A percentile compares a stretch with the other conserved stretches of the same genome.
These are phyloP conservation scores for Botrytis deweyae DNA, from an alignment of 2,329 filamentous ascomycete species.

Conservation along the genomic window DNA sequence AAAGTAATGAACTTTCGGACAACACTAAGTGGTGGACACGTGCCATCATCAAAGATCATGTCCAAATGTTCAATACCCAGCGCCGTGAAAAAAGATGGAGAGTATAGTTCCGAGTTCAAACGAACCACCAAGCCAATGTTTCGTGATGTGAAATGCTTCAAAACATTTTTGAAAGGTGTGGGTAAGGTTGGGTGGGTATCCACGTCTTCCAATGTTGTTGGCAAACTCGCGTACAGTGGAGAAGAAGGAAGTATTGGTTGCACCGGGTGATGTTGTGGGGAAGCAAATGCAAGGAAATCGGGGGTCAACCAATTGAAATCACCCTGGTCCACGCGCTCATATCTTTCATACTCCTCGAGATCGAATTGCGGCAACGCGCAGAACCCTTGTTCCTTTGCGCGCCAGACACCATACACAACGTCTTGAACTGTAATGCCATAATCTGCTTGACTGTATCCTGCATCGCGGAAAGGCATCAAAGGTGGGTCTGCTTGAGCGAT, in stretches of 20 bases:
- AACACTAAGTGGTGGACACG: slow-evolving; percentile 83
- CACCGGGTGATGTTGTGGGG: slow-evolving; percentile 79
- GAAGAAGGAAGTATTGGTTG: slow-evolving; percentile 70
- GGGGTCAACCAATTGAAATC: slow-evolving; percentile 99
- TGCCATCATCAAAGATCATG: slow-evolving; percentile 99
- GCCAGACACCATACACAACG: slow-evolving; percentile 97
- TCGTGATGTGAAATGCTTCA: slow-evolving; percentile 82
- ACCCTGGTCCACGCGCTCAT: slow-evolving; percentile 92
- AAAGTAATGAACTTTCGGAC: slow-evolving; percentile 94
- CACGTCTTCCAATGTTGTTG: slow-evolving; percentile 72
- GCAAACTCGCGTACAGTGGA: slow-evolving; percentile 71
- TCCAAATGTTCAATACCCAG: slow-evolving; percentile 93
- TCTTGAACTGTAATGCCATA: slow-evolving; percentile 96
- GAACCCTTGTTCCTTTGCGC: slow-evolving; percentile 92
- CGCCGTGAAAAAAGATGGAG: slow-evolving; percentile 93
- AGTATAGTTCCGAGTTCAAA: slow-evolving; percentile 94
- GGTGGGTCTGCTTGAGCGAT: slow-evolving; percentile 96
- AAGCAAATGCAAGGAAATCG: slow-evolving; percentile 93
- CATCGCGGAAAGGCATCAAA: slow-evolving; percentile 97
- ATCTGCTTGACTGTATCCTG: slow-evolving; percentile 97
- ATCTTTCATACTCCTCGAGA: slow-evolving; percentile 94
- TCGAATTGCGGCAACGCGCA: slow-evolving; percentile 92
- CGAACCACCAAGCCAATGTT: slow-evolving; percentile 93
- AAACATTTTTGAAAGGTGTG: slow-evolving; percentile 90
- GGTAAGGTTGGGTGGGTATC: slow-evolving; percentile 70